Percentiles rank a stretch among this genome's conserved stretches.
Evolutionary conservation across 768 basidiomycete species (phyloP).

Genomic region (Xanthoconium purpureum): DNA sequence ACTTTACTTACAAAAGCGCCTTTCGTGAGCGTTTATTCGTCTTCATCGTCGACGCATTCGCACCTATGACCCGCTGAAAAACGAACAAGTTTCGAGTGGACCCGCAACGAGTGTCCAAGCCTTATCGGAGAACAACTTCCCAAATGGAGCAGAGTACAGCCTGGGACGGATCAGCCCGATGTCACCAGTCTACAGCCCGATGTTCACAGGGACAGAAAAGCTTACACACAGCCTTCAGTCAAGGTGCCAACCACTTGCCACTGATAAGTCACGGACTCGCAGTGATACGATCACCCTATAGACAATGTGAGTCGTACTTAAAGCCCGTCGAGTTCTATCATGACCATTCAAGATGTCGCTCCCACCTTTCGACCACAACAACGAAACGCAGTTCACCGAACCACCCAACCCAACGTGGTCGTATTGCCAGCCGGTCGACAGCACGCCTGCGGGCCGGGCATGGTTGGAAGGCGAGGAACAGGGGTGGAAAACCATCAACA

Average conservation of each 20-base stretch:
- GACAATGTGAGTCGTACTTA: not conserved
- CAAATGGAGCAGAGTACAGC: too few species aligned
- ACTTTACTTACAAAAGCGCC: too few species aligned
- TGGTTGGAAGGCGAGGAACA: slow-evolving; percentile 36
- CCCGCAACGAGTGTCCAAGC: too few species aligned
- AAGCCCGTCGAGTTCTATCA: not conserved
- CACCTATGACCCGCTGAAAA: too few species aligned
- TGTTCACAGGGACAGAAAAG: too few species aligned
- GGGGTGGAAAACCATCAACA: slow-evolving; percentile 36
- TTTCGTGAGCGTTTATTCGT: too few species aligned
- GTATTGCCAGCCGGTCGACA: slow-evolving; percentile 29
- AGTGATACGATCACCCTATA: not conserved
- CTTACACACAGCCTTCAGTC: not conserved
- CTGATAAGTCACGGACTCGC: too few species aligned
- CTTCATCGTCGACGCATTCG: too few species aligned
- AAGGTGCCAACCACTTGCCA: not conserved
- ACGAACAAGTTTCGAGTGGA: too few species aligned
- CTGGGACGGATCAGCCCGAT: too few species aligned
- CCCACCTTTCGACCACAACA: slow-evolving; percentile 24
- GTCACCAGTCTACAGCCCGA: too few species aligned
- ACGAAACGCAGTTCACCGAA: slow-evolving; percentile 25
- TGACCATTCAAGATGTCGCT: slow-evolving; percentile 23
- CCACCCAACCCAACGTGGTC: slow-evolving; percentile 33
- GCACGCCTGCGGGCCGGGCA: slow-evolving; percentile 26
- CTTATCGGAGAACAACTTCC: too few species aligned